phyloP scores from a whole-genome alignment of 2,329 filamentous ascomycete species.

The Botryotinia calthae region DNA sequence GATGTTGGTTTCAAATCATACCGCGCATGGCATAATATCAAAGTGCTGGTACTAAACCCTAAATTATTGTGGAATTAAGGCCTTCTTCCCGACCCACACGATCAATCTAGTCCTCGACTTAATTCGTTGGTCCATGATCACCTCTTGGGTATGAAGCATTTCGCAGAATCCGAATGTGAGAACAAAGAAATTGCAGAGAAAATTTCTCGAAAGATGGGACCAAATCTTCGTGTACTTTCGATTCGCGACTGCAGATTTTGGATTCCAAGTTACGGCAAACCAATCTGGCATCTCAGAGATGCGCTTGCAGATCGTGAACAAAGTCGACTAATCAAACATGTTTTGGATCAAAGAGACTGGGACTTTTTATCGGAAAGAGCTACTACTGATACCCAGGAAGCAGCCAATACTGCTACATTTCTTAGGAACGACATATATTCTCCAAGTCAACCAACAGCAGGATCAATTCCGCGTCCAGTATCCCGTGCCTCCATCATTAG shows the following conservation, averaged over 20 bases:
- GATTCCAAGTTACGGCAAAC: conserved; percentile 12
- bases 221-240: conserved; percentile 17
- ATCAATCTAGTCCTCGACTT: conserved; percentile 17
- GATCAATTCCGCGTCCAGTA: neutral
- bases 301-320: conserved; percentile 19
- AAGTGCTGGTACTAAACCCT: conserved; percentile 18
- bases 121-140: conserved; percentile 11
- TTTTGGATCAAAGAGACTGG: conserved; percentile 18
- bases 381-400: conserved; percentile 21
- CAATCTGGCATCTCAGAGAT: conserved; percentile 20
- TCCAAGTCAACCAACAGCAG: conserved; percentile 1
- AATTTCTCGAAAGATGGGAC: conserved; percentile 19
- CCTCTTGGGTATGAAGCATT: conserved; percentile 19
- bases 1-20: conserved; percentile 21
- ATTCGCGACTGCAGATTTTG: conserved; percentile 21
- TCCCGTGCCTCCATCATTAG: conserved; percentile 2
- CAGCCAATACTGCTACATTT: conserved; percentile 21
- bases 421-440: conserved; percentile 19
- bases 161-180: conserved; percentile 16
- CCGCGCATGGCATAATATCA: conserved; percentile 21
- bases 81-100: conserved; percentile 18
- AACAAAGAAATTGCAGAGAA: conserved; percentile 19
- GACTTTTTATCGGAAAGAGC: conserved; percentile 18
- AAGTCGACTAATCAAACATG: conserved; percentile 12
- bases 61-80: conserved; percentile 18